Percentiles rank a stretch among this genome's conserved stretches.
Conservation (phyloP, 371 early-diverging fungal species). For the Mortierella sp. region DNA sequence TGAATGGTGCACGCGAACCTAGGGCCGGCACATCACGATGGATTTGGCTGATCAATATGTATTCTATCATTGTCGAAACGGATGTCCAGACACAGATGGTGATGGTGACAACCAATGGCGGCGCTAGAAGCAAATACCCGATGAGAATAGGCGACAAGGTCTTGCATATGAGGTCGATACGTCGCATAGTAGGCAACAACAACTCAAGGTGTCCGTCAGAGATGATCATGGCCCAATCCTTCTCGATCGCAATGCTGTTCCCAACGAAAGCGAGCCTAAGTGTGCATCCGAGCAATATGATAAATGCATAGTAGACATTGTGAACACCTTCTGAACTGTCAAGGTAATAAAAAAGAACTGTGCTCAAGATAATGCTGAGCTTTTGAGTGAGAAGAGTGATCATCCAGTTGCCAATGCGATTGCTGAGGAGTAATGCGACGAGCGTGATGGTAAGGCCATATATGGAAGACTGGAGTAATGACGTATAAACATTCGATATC, state of each 20-base stretch:
- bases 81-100: conserved; percentile 31
- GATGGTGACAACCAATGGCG: conserved; percentile 10
- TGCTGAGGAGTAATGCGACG: conserved; percentile 19
- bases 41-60: conserved; percentile 38
- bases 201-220: conserved; percentile 36
- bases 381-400: conserved; percentile 29
- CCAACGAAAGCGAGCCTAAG: conserved; percentile 39
- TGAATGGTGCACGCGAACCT: conserved; percentile 9
- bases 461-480: conserved; percentile 25
- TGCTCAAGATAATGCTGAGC: conserved; percentile 28
- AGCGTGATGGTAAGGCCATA: conserved; percentile 39
- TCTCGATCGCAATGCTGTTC: conserved; percentile 41
- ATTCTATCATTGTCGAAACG: conserved; percentile 22
- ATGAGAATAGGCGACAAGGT: conserved; percentile 35
- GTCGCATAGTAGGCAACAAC: conserved; percentile 37
- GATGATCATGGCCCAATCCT: conserved; percentile 46
- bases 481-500: conserved; percentile 36
- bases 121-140: conserved; percentile 13
- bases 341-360: conserved; percentile 25
- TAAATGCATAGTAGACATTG: conserved; percentile 14
- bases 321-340: background rate
- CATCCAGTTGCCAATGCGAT: conserved; percentile 45
- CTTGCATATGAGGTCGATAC: conserved; percentile 48
- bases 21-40: conserved; percentile 26
- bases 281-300: conserved; percentile 34